Conservation (phyloP, 108 stramenopile species). For the Cyclotella choctawhatcheeana region DNA sequence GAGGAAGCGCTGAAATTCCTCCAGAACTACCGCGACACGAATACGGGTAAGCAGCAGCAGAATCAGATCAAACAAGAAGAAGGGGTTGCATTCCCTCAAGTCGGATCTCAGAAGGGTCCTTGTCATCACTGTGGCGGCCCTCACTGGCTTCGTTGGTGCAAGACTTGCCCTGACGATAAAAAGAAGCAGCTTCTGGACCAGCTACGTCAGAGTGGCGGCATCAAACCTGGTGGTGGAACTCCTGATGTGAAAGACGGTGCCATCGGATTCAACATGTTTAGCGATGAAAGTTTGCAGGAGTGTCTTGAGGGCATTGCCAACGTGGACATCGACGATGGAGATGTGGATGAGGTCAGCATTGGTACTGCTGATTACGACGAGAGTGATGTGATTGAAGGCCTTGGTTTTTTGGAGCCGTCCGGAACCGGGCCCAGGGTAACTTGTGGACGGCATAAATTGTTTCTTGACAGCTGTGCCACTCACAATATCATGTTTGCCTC, state of each 20-base stretch:
- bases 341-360: conserved; percentile 3
- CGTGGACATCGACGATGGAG: not conserved
- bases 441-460: not conserved
- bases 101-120: not conserved
- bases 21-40: not conserved
- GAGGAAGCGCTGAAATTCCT: not conserved
- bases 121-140: not conserved
- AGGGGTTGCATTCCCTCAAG: not conserved
- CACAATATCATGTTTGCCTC: not conserved
- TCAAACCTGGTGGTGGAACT: not conserved
- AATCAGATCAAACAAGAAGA: not conserved
- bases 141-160: not conserved
- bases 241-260: not conserved
- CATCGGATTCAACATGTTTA: not conserved
- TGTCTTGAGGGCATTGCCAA: not conserved
- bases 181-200: not conserved
- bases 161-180: not conserved
- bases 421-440: not conserved
- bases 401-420: not conserved
- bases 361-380: not conserved
- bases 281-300: not conserved
- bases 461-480: not conserved
- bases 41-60: not conserved
- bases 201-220: not conserved
- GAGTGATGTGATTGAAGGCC: not conserved